Conservation (phyloP, 2,329 filamentous ascomycete species). For the Capronia coronata region DNA sequence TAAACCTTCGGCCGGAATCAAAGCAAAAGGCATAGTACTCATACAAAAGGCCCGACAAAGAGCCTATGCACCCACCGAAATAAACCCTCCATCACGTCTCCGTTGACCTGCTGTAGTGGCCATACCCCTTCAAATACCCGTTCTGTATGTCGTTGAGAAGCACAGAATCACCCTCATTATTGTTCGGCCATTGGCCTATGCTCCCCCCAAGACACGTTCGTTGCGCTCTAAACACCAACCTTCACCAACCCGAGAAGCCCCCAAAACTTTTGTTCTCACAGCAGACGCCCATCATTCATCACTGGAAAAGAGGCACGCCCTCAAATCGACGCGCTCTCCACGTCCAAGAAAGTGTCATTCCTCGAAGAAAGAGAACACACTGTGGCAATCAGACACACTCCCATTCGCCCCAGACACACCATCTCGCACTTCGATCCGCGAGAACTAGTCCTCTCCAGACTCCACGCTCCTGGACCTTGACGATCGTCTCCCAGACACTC, state of each 20-base stretch:
- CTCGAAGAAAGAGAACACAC: too few species aligned
- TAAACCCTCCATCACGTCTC: too few species aligned
- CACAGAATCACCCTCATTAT: not conserved
- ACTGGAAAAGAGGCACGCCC: too few species aligned
- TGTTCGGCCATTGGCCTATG: too few species aligned
- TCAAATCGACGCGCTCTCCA: too few species aligned
- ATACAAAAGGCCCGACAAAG: not conserved
- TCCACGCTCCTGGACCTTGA: slow-evolving; percentile 60
- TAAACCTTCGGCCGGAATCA: not conserved
- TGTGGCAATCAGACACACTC: slow-evolving; percentile 46
- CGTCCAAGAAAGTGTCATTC: too few species aligned
- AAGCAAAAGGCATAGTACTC: not conserved
- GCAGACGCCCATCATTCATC: too few species aligned
- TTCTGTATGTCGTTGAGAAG: not conserved
- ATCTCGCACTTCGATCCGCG: slow-evolving; percentile 58
- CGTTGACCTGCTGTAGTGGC: too few species aligned
- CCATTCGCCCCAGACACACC: slow-evolving; percentile 66
- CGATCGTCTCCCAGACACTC: slow-evolving; percentile 59
- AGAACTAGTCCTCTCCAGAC: slow-evolving; percentile 58
- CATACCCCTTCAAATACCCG: too few species aligned
- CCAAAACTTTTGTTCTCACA: not conserved
- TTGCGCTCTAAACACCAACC: too few species aligned
- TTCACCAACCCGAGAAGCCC: not conserved
- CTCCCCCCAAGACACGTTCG: too few species aligned
- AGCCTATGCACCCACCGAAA: not conserved